Conservation (phyloP, 306 rosid genomes). For the Erythrophleum fordii region DNA sequence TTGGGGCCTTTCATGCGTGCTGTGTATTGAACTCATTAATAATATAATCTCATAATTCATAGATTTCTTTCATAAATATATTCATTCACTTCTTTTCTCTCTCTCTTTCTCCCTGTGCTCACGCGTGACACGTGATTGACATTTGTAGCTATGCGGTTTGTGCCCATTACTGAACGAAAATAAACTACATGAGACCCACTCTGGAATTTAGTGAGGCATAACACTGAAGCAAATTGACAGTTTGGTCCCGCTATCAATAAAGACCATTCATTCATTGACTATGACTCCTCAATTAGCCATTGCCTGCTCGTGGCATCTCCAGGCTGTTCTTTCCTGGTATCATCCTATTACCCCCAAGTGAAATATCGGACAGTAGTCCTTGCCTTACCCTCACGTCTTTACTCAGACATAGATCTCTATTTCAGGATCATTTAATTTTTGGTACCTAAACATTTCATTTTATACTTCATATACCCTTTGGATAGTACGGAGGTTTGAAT, state of each 20-base stretch:
- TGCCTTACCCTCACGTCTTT: constrained; percentile 31
- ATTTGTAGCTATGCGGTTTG: constrained; percentile 65
- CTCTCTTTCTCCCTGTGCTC: not conserved
- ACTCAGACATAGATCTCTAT: constrained; percentile 38
- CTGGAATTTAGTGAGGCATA: constrained; percentile 46
- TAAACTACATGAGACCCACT: constrained; percentile 27
- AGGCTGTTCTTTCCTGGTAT: constrained; percentile 48
- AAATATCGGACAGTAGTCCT: constrained; percentile 40
- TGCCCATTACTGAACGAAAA: constrained; percentile 39
- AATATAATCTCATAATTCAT: constrained; percentile 44
- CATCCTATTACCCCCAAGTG: not conserved
- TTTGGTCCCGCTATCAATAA: constrained; percentile 62
- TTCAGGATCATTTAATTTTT: constrained; percentile 34
- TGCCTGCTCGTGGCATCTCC: constrained; percentile 52
- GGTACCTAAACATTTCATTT: constrained; percentile 23
- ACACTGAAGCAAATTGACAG: constrained; percentile 31
- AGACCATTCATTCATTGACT: constrained; percentile 51
- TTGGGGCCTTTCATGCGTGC: constrained; percentile 86
- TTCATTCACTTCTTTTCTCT: not conserved
- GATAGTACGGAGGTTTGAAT: not conserved
- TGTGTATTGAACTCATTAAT: constrained; percentile 62
- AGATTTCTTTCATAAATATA: constrained; percentile 12
- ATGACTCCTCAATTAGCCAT: constrained; percentile 42
- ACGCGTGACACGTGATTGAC: constrained; percentile 55
- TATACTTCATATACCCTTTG: constrained; percentile 17